Base-by-base conservation (phyloP, 169 alveolate species). In the Eimeria tenella region DNA sequence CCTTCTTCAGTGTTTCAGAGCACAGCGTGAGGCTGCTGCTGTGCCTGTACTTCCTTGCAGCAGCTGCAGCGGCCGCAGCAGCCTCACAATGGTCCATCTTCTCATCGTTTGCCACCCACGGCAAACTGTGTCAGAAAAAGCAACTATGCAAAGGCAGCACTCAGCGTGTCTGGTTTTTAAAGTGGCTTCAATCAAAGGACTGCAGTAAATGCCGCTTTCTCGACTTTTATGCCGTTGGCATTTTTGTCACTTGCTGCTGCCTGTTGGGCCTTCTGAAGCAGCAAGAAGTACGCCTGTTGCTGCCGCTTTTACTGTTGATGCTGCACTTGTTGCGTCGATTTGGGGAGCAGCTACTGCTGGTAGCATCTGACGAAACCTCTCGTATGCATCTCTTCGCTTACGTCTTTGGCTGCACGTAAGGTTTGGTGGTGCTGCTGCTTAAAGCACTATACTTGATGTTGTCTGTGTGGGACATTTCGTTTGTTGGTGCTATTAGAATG, bases 341-440 rank as follows among this genome's bases (percentile, higher is more conserved):
- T 10, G 90, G 77, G 50, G 90, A 83, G 49, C 90, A 83, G 77
- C 62, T 25, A 75, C 50, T 60, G 60, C 58, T 83, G 49, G 90
- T 83, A 5, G 90, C 90, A 9, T 83, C 90, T 6, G 77, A 60
- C 42, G 21, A 23, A 6, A 21, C 58, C 42, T 83, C 90, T 10
- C 90, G 90, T 5, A 83, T 83, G 90, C 90, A 83, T 31, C 23
- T 56, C 52, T 55, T 56, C 19, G 73, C 90, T 1, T 83, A 83
- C 21, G 21, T 83, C 10, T 83, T 83, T 56, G 90, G 90, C n/a
- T 83, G 90, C 90, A 83, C 90, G 90, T 83, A 75, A 83, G 90
- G 62, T 31, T n/a, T 49, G 83, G 31, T 49, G 13, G 9, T 73
- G 60, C 90, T 31, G 49, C 62, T 60, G 75, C 90, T 83, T 23